Conservation (phyloP, 2,329 filamentous ascomycete genomes). For the Penicillium sclerotiorum region DNA sequence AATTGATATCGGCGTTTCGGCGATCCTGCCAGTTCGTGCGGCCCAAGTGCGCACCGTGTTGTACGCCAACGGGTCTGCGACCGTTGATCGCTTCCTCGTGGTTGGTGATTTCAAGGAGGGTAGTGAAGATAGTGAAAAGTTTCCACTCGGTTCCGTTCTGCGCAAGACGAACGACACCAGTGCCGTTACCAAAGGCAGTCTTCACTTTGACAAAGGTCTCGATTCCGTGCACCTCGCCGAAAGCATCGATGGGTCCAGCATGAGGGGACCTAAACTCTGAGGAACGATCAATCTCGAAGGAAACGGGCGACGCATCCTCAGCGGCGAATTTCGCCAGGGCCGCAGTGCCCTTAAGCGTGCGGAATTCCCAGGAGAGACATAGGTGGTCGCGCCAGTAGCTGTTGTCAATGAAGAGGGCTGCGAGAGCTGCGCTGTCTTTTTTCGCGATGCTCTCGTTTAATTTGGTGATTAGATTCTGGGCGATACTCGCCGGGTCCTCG, state of each 20-base stretch:
- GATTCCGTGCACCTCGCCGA: slow-evolving; percentile 55
- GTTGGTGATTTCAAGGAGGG: slow-evolving; percentile 57
- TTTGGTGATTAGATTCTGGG: slow-evolving; percentile 37
- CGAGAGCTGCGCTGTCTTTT: slow-evolving; percentile 37
- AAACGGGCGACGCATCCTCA: slow-evolving; percentile 47
- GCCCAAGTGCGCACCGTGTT: slow-evolving; percentile 56
- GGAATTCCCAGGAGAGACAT: slow-evolving; percentile 58
- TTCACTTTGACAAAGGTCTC: slow-evolving; percentile 60
- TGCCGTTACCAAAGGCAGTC: slow-evolving; percentile 57
- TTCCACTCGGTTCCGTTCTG: slow-evolving; percentile 56
- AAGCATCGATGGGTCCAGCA: slow-evolving; percentile 52
- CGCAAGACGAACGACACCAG: slow-evolving; percentile 58
- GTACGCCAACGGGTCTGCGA: slow-evolving; percentile 58
- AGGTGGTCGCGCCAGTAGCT: slow-evolving; percentile 64
- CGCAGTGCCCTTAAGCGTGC: slow-evolving; percentile 53
- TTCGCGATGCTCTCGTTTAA: slow-evolving; percentile 45
- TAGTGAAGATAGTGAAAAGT: slow-evolving; percentile 66
- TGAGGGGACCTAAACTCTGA: slow-evolving; percentile 49
- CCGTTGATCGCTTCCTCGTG: slow-evolving; percentile 54
- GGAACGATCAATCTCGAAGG: slow-evolving; percentile 52
- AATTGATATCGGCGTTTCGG: slow-evolving; percentile 52
- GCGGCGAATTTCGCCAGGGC: slow-evolving; percentile 41
- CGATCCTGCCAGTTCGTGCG: slow-evolving; percentile 64
- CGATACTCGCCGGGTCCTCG: slow-evolving; percentile 42
- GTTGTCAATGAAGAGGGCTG: slow-evolving; percentile 52